A percentile compares a stretch with the other conserved stretches of the same genome.
Conservation (phyloP, 768 basidiomycete species). For the Termitomyces sp. region DNA sequence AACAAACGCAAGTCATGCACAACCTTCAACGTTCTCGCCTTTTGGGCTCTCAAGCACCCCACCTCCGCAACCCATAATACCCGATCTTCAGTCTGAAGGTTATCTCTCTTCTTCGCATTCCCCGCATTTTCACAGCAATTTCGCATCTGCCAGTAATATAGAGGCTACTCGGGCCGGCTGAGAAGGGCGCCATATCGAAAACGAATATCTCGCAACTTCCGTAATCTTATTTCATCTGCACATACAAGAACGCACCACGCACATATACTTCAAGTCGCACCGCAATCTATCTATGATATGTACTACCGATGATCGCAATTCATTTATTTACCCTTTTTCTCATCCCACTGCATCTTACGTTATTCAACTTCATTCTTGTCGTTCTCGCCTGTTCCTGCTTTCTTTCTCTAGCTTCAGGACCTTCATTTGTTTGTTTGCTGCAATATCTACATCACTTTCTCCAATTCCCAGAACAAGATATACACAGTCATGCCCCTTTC, state of each 20-base stretch:
- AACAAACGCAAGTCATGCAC: constrained; percentile 14
- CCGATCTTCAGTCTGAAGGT: constrained; percentile 30
- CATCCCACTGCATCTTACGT: constrained; percentile 19
- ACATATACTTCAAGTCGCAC: constrained; percentile 20
- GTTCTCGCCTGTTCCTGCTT: constrained; percentile 10
- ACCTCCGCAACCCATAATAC: constrained; percentile 27
- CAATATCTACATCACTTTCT: constrained; percentile 17
- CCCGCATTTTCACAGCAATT: constrained; percentile 27
- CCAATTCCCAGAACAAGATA: constrained; percentile 10
- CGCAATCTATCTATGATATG: constrained; percentile 21
- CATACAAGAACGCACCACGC: constrained; percentile 19
- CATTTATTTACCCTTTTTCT: constrained; percentile 13
- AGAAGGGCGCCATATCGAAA: constrained; percentile 17
- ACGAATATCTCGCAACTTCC: constrained; percentile 17
- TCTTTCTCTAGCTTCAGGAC: constrained; percentile 17
- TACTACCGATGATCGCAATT: constrained; percentile 21
- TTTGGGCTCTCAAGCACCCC: constrained; percentile 27
- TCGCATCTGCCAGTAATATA: constrained; percentile 31
- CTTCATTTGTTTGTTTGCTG: constrained; percentile 17
- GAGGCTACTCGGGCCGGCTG: constrained; percentile 42
- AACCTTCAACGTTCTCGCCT: constrained; percentile 27
- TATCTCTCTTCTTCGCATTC: constrained; percentile 24
- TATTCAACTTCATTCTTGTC: constrained; percentile 18
- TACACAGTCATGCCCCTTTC: constrained; percentile 13
- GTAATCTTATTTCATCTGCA: constrained; percentile 18